Base-by-base conservation (phyloP, 805 yeast genomes). In the Nakazawaea peltata region DNA sequence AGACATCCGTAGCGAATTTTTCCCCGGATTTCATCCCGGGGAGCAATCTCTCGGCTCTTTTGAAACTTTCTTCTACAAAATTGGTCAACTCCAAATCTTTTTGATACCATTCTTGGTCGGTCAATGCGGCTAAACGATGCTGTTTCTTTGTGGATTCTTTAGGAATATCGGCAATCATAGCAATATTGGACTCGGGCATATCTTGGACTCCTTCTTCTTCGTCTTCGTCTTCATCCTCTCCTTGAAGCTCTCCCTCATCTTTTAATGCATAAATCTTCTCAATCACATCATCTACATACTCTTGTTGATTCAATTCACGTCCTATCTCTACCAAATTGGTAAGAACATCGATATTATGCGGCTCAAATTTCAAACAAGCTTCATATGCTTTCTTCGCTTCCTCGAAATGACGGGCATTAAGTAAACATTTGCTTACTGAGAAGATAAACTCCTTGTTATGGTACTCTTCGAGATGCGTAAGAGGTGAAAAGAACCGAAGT, bases 301-400 rank as follows among this genome's bases (percentile, higher is more conserved):
- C 61, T 35, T 80, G 58, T 16, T 81, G 54, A 16, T 54, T 48
- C 17, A 70, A 66, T 9, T 86, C 78, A n/a, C 65, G 65, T 9
- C 69, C 77, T 19, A 65, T 74, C 57, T 92, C 97, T 0, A 92
- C 94, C 18, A 92, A 61, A 0, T 83, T 79, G 19, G 88, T 66
- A 46, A 81, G 76, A 9, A 79, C 72, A 41, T 87, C 95, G 22
- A 82, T 57, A 45, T 85, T 77, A 8, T 66, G 65, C 0, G 85
- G 81, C 8, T 75, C 77, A 26, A 56, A 53, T n/a, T 60, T 61
- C 15, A 81, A 52, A 2, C 82, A 69, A 11, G 69, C 57, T 31
- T 61, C 59, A 49, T 74, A 81, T 2, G 77, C 76, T 21, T 61
- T 63, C 44, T 69, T 74, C 0, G 95, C 94, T 33, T 71, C 69